phyloP scores from a whole-genome alignment of 176 grass and related monocot genomes.

The Chloris gayana region DNA sequence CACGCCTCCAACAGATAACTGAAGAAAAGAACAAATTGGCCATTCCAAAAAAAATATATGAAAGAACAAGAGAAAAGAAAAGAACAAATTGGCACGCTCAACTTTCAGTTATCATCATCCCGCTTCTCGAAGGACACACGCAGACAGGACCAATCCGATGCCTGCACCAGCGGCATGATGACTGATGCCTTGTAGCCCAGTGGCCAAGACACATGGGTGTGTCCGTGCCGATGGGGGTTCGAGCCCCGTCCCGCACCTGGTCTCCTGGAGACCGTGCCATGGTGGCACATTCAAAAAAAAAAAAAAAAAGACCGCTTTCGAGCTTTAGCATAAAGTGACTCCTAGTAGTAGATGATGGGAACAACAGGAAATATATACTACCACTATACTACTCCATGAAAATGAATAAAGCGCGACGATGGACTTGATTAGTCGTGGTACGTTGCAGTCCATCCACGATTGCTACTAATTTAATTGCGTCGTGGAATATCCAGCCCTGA shows the following conservation, averaged over 20 bases:
- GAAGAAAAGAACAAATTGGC: no score
- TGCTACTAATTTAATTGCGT: no score
- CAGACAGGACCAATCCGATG: not conserved
- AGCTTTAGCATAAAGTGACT: constrained; percentile 15
- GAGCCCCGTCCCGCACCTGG: no score
- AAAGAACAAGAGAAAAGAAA: not conserved
- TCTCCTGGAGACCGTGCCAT: no score
- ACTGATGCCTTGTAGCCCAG: no score
- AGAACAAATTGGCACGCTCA: constrained; percentile 18
- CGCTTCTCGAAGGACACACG: not conserved
- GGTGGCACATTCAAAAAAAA: no score
- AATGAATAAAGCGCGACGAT: not conserved
- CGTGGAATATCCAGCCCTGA: not conserved
- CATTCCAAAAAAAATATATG: no score
- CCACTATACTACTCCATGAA: not conserved
- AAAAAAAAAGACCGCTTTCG: constrained; percentile 10
- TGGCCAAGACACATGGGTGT: no score
- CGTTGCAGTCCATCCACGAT: not conserved
- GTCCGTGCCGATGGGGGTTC: no score
- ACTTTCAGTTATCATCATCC: not conserved
- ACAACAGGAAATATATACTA: not conserved
- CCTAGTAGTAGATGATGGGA: not conserved
- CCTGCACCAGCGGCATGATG: not conserved
- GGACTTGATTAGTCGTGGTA: not conserved
- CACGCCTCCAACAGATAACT: no score